phyloP scores from a whole-genome alignment of 2,329 filamentous ascomycete species.

The Diplodia corticola region DNA sequence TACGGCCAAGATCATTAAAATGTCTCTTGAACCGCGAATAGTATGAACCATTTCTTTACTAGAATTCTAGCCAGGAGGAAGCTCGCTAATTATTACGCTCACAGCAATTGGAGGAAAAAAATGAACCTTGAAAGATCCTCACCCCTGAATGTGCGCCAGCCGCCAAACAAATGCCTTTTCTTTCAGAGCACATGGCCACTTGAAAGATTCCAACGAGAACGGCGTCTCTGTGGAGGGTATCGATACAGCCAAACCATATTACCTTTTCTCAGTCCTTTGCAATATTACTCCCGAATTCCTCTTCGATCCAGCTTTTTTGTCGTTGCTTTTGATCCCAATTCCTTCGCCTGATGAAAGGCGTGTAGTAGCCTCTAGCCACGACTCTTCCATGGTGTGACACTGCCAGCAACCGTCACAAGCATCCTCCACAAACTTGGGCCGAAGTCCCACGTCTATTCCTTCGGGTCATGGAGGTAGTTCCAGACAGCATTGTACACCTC shows the following conservation, averaged over 20 bases:
- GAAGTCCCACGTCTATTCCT: not conserved
- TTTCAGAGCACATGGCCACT: not conserved
- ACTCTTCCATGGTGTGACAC: not conserved
- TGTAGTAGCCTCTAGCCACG: not conserved
- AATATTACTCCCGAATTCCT: not conserved
- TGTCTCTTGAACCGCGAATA: not conserved
- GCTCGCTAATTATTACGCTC: not conserved
- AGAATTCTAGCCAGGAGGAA: not conserved
- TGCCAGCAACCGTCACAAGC: not conserved
- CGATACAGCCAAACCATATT: not conserved
- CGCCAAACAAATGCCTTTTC: not conserved
- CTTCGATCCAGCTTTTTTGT: too few species aligned
- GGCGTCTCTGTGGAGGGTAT: slow-evolving; percentile 1
- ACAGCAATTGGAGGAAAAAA: not conserved
- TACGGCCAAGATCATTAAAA: not conserved
- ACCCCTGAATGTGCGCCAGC: not conserved
- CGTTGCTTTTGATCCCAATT: too few species aligned
- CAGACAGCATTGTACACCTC: slow-evolving; percentile 14
- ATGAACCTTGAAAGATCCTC: not conserved
- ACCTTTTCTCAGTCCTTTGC: not conserved
- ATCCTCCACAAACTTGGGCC: not conserved
- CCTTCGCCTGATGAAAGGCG: not conserved
- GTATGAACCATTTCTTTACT: not conserved
- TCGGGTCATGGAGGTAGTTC: slow-evolving; percentile 16
- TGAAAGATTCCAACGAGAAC: not conserved